Evolutionary conservation across 2,329 filamentous ascomycete genomes (phyloP).

Genomic region (Hirsutella minnesotensis): DNA sequence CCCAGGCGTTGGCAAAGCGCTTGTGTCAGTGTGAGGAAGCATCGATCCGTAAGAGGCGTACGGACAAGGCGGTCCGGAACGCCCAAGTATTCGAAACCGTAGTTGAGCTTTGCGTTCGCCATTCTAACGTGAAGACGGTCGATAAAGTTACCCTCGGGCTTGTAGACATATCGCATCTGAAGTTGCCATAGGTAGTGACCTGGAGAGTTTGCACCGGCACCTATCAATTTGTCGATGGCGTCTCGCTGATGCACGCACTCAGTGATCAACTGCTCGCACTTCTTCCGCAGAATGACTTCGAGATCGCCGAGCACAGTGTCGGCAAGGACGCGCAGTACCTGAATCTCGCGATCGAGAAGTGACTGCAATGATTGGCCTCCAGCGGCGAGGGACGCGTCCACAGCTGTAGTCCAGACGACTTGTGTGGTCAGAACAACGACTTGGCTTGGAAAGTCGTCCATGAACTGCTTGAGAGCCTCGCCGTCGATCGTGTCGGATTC

Average conservation of each 20-base stretch:
- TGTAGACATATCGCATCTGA: conserved; percentile 94
- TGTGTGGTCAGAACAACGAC: conserved; percentile 93
- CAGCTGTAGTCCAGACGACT: conserved; percentile 81
- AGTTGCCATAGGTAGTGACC: conserved; percentile 87
- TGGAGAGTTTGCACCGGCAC: conserved; percentile 59
- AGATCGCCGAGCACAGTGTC: conserved; percentile 84
- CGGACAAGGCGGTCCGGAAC: conserved; percentile 92
- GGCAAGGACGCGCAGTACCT: conserved; percentile 75
- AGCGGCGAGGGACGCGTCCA: conserved; percentile 63
- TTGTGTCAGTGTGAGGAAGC: conserved; percentile 95
- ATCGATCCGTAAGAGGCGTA: conserved; percentile 93
- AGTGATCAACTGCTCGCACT: conserved; percentile 97
- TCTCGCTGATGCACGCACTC: conserved; percentile 98
- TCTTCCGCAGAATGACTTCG: conserved; percentile 77
- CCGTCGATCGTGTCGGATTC: conserved; percentile 57
- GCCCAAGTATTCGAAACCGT: conserved; percentile 96
- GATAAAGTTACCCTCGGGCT: conserved; percentile 65
- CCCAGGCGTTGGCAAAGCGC: conserved; percentile 89
- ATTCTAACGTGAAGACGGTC: conserved; percentile 84
- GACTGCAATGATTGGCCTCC: conserved; percentile 58
- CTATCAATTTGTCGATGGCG: conserved; percentile 74
- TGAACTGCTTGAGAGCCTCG: conserved; percentile 64
- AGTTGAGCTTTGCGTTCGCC: conserved; percentile 90
- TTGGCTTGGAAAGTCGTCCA: conserved; percentile 78
- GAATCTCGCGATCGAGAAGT: conserved; percentile 72